Evolutionary conservation across 352 stramenopile genomes (phyloP), one percentile per base, ranked within the genome.

Genomic region (Globisporangium nodosum): DNA sequence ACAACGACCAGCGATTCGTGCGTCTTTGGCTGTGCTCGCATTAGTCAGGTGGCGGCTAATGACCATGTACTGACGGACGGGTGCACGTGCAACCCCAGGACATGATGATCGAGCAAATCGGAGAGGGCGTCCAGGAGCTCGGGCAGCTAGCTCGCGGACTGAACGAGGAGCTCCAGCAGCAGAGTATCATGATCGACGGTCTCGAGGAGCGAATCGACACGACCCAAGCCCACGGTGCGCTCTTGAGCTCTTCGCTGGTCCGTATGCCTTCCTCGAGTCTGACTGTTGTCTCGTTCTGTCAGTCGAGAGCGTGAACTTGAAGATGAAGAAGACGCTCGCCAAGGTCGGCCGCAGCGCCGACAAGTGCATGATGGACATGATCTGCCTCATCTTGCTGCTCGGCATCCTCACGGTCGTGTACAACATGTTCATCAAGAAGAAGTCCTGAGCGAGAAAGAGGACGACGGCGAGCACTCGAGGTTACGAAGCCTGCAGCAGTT

Each of bases 311-410:
- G 76, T 94, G 45, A 92, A 94, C 59, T 72, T 73, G 46, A 93
- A 93, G 66, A 94, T 94, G 81, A 89, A 89, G 68, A 81, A 90
- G 52, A 91, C 83, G 37, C 73, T 93, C 2, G 63, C 73, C 37
- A 78, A 88, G 49, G 69, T 92, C 16, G 81, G 83, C 13, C 79
- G 85, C 31, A 85, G 83, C 24, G 74, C 68, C 24, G 83, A 92
- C 67, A 93, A 92, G 61, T 92, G 82, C 71, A 94, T 93, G 79
- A 93, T 93, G 83, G 81, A 93, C 60, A 89, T 94, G 76, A 94
- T 94, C 65, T 94, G 85, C 49, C 76, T 94, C 52, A 87, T 94
- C 60, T 55, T 94, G 48, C 69, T 94, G 56, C 81, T 93, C 35
- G 81, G 83, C 45, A 88, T 95, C 65, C 69, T 90, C 60, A 79